Evolutionary conservation across 2,329 filamentous ascomycete genomes (phyloP).

Genomic region (Xylaria sp.): DNA sequence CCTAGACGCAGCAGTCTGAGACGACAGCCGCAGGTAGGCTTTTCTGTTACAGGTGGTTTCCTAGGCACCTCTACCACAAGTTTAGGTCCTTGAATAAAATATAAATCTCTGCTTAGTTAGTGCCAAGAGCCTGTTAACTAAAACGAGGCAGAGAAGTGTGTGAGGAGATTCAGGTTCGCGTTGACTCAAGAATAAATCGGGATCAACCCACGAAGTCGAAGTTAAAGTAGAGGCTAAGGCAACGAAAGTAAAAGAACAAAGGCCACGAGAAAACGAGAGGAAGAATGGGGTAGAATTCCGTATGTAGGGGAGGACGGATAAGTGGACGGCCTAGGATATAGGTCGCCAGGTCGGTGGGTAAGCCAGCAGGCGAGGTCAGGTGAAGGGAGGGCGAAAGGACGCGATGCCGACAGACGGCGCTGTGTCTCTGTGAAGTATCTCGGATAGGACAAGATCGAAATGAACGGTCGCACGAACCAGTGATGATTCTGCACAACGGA

Average conservation of each 20-base stretch:
- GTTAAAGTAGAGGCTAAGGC: slow-evolving; percentile 1
- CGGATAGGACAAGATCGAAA: slow-evolving; percentile 23
- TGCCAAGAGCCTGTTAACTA: neutral
- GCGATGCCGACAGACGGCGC: neutral
- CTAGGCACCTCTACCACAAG: neutral
- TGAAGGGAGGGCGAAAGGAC: neutral
- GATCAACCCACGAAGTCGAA: too few species aligned
- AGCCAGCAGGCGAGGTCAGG: neutral
- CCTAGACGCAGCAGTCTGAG: neutral
- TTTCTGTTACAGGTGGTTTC: neutral
- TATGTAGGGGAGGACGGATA: neutral
- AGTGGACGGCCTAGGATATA: neutral
- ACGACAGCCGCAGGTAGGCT: slow-evolving; percentile 3
- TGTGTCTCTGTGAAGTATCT: neutral
- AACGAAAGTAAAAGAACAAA: neutral
- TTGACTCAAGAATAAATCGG: too few species aligned
- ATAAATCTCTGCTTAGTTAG: neutral
- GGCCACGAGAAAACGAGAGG: slow-evolving; percentile 6
- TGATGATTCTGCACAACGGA: slow-evolving; percentile 1
- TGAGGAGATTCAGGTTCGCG: neutral
- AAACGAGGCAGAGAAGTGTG: neutral
- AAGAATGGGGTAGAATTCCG: neutral
- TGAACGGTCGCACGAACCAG: slow-evolving; percentile 11
- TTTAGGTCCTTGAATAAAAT: neutral
- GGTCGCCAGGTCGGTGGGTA: neutral